Conservation (phyloP, 768 basidiomycete genomes). For the Chalciporus piperatus region DNA sequence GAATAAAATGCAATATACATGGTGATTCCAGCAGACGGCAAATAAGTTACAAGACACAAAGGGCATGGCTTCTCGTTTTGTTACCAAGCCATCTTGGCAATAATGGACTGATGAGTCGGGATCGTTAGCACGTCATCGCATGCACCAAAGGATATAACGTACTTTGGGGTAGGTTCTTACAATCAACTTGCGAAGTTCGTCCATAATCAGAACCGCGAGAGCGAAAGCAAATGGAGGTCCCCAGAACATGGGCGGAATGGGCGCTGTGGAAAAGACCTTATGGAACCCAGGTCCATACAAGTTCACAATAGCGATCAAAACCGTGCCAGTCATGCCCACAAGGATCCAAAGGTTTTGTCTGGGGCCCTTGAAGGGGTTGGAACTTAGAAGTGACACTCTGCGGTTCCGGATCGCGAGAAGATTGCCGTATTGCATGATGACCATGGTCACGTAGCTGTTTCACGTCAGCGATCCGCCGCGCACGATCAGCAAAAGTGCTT, state of each 20-base stretch:
- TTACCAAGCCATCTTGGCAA: slow-evolving; percentile 41
- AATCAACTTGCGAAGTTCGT: slow-evolving; percentile 44
- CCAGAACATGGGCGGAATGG: slow-evolving; percentile 49
- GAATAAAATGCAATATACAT: too few species aligned
- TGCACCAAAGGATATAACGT: background rate
- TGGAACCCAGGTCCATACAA: slow-evolving; percentile 46
- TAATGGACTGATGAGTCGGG: slow-evolving; percentile 29
- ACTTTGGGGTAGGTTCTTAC: slow-evolving; percentile 45
- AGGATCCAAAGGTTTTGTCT: slow-evolving; percentile 41
- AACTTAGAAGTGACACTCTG: slow-evolving; percentile 41
- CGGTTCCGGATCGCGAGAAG: slow-evolving; percentile 45
- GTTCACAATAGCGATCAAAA: slow-evolving; percentile 42
- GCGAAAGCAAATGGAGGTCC: slow-evolving; percentile 45
- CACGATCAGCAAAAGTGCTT: slow-evolving; percentile 9
- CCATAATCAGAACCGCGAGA: slow-evolving; percentile 37
- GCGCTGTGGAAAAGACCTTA: slow-evolving; percentile 39
- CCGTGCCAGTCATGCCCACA: slow-evolving; percentile 38
- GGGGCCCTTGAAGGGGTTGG: slow-evolving; percentile 47
- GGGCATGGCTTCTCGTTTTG: background rate
- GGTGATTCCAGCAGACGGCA: too few species aligned
- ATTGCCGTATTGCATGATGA: slow-evolving; percentile 43
- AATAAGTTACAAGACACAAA: too few species aligned
- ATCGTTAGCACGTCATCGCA: slow-evolving; percentile 8
- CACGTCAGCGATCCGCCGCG: background rate
- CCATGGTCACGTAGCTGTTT: slow-evolving; percentile 45